Base-by-base conservation (phyloP, 192 early-diverging fungal species). In the Backusella sp. region DNA sequence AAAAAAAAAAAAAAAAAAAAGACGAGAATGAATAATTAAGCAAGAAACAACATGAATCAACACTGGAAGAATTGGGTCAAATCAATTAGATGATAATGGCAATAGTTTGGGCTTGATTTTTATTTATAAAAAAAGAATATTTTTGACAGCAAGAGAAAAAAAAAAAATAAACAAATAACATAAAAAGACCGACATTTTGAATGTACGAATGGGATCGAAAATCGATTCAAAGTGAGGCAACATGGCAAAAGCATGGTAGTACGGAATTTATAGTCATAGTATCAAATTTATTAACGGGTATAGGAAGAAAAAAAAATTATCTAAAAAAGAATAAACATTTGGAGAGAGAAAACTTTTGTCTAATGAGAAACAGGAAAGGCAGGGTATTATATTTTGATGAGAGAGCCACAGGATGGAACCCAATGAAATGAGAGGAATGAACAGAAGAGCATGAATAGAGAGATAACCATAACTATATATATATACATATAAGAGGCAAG, bases 191-290 rank as follows among this genome's bases (percentile, higher is more conserved):
- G 9, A 69, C 67, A 68, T 37, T 39, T 37, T 19, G 36, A 68
- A 68, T 21, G n/a, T 34, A 21, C 34, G 67, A 68, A 68, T 68
- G n/a, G 36, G 21, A 37, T 37, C 67, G 34, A 34, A 35, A 35
- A 68, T 34, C 36, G 36, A 37, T 68, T 37, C 34, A 69, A 41
- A 69, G 37, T 35, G 21, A 35, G 35, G 19, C 36, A 69, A 37
- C 68, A 69, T 69, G 68, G 68, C 37, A 37, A 37, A n/a, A 41
- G 68, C 36, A 69, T 69, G 68, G 68, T 69, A 21, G 37, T 37
- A 69, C 67, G 36, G 17, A 69, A 69, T 69, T 39, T 35, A 62
- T 62, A 62, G 56, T 62, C 56, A 62, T 62, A 62, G 21, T 26
- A 56, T 23, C n/a, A 62, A 62, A 62, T 62, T 62, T 62, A 62